Evolutionary conservation across 139 green algal species (phyloP).

Genomic region (Microglena sp.): DNA sequence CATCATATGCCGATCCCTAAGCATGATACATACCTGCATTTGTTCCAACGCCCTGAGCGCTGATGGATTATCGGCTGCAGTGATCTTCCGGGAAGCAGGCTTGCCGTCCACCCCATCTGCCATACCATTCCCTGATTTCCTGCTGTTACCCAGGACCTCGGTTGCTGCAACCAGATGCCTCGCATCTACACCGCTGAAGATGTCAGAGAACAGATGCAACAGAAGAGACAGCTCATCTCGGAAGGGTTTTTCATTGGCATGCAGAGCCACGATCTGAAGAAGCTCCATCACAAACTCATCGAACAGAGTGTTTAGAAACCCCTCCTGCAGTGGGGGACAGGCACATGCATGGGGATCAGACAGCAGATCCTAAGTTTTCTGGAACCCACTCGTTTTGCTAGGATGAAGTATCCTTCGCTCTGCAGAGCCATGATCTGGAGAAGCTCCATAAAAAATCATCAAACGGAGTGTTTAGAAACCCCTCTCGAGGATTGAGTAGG

Average conservation of each 20-base stretch:
- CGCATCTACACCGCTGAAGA: not conserved
- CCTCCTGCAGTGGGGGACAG: conserved; percentile 11
- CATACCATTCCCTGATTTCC: too few relatives aligned
- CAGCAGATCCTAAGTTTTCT: too few relatives aligned
- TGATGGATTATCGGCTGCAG: too few relatives aligned
- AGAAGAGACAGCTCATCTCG: conserved; percentile 51
- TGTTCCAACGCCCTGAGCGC: too few relatives aligned
- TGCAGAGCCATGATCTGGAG: conserved; percentile 30
- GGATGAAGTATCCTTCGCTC: conserved; percentile 34
- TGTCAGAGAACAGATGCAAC: conserved; percentile 51
- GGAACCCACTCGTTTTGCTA: too few relatives aligned
- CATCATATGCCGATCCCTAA: too few relatives aligned
- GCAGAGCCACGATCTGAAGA: conserved; percentile 28
- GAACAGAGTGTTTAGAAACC: conserved; percentile 49
- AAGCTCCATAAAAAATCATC: conserved; percentile 61
- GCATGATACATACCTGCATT: too few relatives aligned
- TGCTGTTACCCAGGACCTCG: too few relatives aligned
- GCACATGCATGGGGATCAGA: too few relatives aligned
- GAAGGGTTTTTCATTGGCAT: conserved; percentile 37
- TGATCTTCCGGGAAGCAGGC: too few relatives aligned
- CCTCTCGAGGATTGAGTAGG: conserved; percentile 12
- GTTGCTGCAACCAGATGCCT: not conserved
- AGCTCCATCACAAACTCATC: conserved; percentile 63
- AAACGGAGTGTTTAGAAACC: conserved; percentile 49
- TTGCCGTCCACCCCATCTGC: too few relatives aligned